Conservation (phyloP, 257 asterid genomes). For the Lithospermum erythrorhizon region DNA sequence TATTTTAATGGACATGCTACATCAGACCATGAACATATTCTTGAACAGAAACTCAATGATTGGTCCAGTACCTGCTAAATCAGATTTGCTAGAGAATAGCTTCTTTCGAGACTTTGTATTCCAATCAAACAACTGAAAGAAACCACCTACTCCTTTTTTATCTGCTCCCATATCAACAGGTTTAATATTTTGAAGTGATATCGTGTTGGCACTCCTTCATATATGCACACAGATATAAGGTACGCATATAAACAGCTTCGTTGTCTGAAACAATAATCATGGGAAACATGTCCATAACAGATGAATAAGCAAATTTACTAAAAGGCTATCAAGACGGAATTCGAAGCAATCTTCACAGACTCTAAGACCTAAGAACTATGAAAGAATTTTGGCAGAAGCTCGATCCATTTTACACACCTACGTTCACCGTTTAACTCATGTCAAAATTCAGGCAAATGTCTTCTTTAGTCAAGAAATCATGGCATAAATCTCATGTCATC, state of each 20-base stretch:
- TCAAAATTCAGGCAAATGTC: too few species aligned
- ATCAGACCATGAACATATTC: too few species aligned
- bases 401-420: too few species aligned
- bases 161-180: slow-evolving; percentile 51
- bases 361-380: too few species aligned
- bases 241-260: slow-evolving; percentile 4
- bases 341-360: too few species aligned
- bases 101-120: slow-evolving; percentile 81
- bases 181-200: slow-evolving; percentile 9
- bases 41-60: neutral
- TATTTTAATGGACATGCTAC: neutral
- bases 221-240: slow-evolving; percentile 20
- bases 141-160: slow-evolving; percentile 65
- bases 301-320: too few species aligned
- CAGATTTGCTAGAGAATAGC: slow-evolving; percentile 61
- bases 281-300: too few species aligned
- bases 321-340: too few species aligned
- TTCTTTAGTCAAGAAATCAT: too few species aligned
- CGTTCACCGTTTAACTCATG: too few species aligned
- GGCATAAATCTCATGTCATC: too few species aligned
- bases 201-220: slow-evolving; percentile 2
- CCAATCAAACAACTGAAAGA: slow-evolving; percentile 91
- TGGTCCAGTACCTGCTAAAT: slow-evolving; percentile 40
- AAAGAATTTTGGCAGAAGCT: too few species aligned
- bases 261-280: neutral